Evolutionary conservation across 116 monocot genomes (phyloP).

Genomic region (Cymodocea nodosa): DNA sequence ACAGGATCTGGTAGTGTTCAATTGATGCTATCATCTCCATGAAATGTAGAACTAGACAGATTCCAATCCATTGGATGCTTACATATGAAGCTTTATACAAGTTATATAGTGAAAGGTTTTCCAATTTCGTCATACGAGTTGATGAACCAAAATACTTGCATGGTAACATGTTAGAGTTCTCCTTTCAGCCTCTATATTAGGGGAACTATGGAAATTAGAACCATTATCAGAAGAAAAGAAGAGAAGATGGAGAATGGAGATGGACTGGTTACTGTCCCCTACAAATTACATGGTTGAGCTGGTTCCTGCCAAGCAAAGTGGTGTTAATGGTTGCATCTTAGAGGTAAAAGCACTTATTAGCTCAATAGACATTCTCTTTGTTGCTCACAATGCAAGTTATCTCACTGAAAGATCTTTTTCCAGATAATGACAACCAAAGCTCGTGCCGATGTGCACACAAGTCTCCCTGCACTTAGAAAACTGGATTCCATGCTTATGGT

Average conservation of each 20-base stretch:
- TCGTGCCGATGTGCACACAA: constrained; percentile 75
- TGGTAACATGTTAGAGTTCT: background rate
- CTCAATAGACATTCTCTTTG: background rate
- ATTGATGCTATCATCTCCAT: too few species aligned
- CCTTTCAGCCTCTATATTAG: constrained; percentile 51
- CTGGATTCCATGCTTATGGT: constrained; percentile 91
- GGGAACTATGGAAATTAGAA: constrained; percentile 91
- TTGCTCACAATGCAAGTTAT: too few species aligned
- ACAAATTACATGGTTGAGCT: constrained; percentile 92
- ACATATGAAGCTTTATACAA: too few species aligned
- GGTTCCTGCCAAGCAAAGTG: constrained; percentile 82
- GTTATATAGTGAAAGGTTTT: too few species aligned
- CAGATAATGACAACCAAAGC: constrained; percentile 96
- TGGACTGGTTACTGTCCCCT: constrained; percentile 93
- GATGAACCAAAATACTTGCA: too few species aligned
- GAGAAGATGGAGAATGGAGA: constrained; percentile 71
- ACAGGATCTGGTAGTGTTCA: too few species aligned
- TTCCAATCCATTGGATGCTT: too few species aligned
- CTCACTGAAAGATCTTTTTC: constrained; percentile 6
- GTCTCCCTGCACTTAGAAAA: constrained; percentile 88
- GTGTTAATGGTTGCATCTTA: constrained; percentile 56
- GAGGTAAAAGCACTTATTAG: constrained; percentile 33
- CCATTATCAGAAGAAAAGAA: constrained; percentile 75
- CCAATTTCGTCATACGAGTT: too few species aligned
- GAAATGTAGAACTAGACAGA: too few species aligned